Conservation (phyloP, 371 early-diverging fungal genomes). For the Actinomucor elegans region DNA sequence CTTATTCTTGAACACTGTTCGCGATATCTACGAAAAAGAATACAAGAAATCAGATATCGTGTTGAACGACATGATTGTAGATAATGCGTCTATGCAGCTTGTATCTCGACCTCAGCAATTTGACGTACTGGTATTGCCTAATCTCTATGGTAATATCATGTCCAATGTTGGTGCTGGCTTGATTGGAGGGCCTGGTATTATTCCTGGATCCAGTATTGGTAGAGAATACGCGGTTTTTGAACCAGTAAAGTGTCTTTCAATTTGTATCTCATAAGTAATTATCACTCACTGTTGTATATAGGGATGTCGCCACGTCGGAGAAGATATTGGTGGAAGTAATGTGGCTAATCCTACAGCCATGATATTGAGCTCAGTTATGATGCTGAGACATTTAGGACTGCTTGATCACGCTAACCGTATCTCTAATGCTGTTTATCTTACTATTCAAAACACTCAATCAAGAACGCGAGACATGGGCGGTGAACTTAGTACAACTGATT, state of each 20-base stretch:
- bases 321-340: conserved; percentile 89
- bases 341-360: conserved; percentile 95
- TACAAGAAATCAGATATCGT: conserved; percentile 86
- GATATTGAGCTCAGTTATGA: conserved; percentile 92
- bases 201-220: conserved; percentile 95
- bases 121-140: conserved; percentile 97
- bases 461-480: conserved; percentile 49
- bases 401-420: conserved; percentile 79
- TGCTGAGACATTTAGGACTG: conserved; percentile 93
- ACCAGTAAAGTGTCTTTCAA: conserved; percentile 88
- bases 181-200: conserved; percentile 92
- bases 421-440: conserved; percentile 66
- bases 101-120: conserved; percentile 96
- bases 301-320: conserved; percentile 94
- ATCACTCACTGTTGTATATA: conserved; percentile 8
- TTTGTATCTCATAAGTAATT: conserved; percentile 46
- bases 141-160: conserved; percentile 97
- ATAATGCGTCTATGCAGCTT: conserved; percentile 98
- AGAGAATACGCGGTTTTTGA: conserved; percentile 94
- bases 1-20: conserved; percentile 93
- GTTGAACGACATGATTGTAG: conserved; percentile 98
- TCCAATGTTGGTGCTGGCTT: conserved; percentile 70
- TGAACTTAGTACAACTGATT: conserved; percentile 79
- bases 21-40: conserved; percentile 86
- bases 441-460: conserved; percentile 14